A percentile compares a stretch with the other conserved stretches of the same genome.
phyloP scores from a whole-genome alignment of 768 basidiomycete genomes.

The Pisolithus sp. region DNA sequence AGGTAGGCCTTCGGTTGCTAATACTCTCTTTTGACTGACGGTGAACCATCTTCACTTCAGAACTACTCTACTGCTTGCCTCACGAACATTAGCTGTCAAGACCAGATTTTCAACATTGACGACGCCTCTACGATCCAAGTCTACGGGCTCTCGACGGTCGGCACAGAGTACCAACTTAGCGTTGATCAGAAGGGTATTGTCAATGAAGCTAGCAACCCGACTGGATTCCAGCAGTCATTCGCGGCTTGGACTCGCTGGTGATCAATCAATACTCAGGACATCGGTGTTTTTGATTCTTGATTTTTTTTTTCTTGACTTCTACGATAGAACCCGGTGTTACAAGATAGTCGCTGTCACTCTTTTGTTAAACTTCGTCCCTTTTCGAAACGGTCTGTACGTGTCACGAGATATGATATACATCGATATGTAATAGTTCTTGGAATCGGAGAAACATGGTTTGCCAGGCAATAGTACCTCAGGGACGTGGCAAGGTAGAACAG shows the following conservation, averaged over 20 bases:
- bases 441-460: too few relatives aligned
- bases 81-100: conserved; percentile 34
- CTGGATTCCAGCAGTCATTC: conserved; percentile 41
- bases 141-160: conserved; percentile 45
- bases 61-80: conserved; percentile 37
- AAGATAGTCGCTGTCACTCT: too few relatives aligned
- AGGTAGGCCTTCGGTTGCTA: conserved; percentile 16
- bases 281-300: too few relatives aligned
- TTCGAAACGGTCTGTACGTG: too few relatives aligned
- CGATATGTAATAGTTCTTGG: too few relatives aligned
- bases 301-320: too few relatives aligned
- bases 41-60: conserved; percentile 13
- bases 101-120: conserved; percentile 38
- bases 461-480: too few relatives aligned
- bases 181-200: conserved; percentile 31
- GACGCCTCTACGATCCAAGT: conserved; percentile 34
- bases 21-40: not conserved
- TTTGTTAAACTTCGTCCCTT: too few relatives aligned
- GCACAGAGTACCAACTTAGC: conserved; percentile 36
- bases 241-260: conserved; percentile 30
- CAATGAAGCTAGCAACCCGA: conserved; percentile 29
- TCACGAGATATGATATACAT: too few relatives aligned
- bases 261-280: not conserved
- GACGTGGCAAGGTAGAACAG: too few relatives aligned
- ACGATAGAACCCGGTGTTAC: too few relatives aligned